Conservation (phyloP, 2,329 filamentous ascomycete genomes). For the Cercospora citrullina region DNA sequence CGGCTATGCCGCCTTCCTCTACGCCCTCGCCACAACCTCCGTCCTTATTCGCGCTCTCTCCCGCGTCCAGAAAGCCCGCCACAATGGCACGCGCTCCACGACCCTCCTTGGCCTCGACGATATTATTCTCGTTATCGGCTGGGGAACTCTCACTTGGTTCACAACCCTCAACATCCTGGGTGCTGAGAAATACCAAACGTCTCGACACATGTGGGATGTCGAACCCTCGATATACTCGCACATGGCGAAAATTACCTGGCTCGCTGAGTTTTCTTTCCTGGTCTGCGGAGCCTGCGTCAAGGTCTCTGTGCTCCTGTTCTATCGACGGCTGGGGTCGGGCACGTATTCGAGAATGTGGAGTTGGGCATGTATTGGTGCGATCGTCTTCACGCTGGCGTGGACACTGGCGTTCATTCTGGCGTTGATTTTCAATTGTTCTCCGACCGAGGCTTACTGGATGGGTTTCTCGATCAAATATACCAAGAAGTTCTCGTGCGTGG, state of each 20-base stretch:
- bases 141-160: constrained; percentile 31
- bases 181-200: constrained; percentile 33
- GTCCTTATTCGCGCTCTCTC: constrained; percentile 33
- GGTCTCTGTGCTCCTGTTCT: constrained; percentile 44
- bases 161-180: constrained; percentile 28
- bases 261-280: constrained; percentile 39
- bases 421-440: constrained; percentile 43
- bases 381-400: constrained; percentile 43
- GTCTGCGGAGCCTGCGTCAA: constrained; percentile 39
- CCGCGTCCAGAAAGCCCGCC: constrained; percentile 2
- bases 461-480: constrained; percentile 40
- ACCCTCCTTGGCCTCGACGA: constrained; percentile 6
- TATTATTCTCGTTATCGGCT: constrained; percentile 24
- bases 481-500: constrained; percentile 37
- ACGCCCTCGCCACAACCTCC: constrained; percentile 31
- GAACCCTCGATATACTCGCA: constrained; percentile 22
- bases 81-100: background rate
- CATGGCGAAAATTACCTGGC: constrained; percentile 36
- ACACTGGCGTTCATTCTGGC: constrained; percentile 39
- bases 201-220: constrained; percentile 43
- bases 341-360: constrained; percentile 40
- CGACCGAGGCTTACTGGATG: constrained; percentile 45
- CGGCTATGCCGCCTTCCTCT: constrained; percentile 33
- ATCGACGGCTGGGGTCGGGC: constrained; percentile 43
- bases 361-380: constrained; percentile 32